phyloP scores from a whole-genome alignment of 345 rosid genomes.

The Mangifera indica region DNA sequence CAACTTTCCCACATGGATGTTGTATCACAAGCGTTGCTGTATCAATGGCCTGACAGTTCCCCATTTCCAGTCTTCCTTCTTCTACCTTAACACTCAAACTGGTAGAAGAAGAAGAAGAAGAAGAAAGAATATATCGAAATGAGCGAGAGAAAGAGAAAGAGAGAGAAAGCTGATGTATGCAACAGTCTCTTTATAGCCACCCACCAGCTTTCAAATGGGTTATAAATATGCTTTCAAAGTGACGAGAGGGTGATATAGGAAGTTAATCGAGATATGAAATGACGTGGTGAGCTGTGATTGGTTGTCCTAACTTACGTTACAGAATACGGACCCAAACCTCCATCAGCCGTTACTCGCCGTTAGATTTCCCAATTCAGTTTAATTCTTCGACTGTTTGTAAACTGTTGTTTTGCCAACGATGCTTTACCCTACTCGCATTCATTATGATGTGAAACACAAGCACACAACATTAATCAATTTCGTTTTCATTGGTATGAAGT shows the following conservation, averaged over 20 bases:
- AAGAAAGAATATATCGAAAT: neutral
- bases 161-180: slow-evolving; percentile 14
- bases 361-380: neutral
- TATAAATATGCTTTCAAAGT: slow-evolving; percentile 5
- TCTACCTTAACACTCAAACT: neutral
- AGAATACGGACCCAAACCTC: neutral
- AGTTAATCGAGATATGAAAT: slow-evolving; percentile 6
- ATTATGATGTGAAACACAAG: neutral
- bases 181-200: slow-evolving; percentile 41
- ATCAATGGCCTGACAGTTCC: slow-evolving; percentile 90
- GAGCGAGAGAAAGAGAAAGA: neutral
- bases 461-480: neutral
- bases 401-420: neutral
- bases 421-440: neutral
- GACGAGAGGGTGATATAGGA: neutral
- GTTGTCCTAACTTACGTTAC: neutral
- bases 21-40: slow-evolving; percentile 74
- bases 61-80: slow-evolving; percentile 41
- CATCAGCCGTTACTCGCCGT: neutral
- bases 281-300: slow-evolving; percentile 35
- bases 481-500: neutral
- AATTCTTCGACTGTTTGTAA: neutral
- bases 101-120: neutral
- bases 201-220: slow-evolving; percentile 21
- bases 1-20: slow-evolving; percentile 73